phyloP scores from a whole-genome alignment of 371 early-diverging fungal species.

The Mucor saturninus region DNA sequence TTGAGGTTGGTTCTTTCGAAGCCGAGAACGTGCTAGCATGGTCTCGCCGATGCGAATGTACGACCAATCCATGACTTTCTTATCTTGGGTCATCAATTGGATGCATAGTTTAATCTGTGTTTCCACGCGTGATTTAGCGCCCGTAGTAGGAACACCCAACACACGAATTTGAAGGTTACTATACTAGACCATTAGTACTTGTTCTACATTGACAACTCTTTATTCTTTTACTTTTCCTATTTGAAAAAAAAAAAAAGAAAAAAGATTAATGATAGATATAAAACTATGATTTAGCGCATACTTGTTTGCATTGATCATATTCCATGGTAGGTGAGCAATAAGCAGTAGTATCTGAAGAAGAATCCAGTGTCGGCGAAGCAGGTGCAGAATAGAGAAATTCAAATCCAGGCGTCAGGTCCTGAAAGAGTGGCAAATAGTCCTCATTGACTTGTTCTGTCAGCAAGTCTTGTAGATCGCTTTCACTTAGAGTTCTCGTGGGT shows the following conservation, averaged over 20 bases:
- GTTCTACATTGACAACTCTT: not conserved
- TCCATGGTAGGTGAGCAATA: conserved; percentile 10
- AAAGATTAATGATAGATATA: not conserved
- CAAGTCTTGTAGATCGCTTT: conserved; percentile 8
- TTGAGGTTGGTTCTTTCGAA: conserved; percentile 17
- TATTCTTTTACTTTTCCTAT: conserved; percentile 5
- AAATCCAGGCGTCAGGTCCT: conserved; percentile 9
- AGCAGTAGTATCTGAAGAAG: not conserved
- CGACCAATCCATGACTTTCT: conserved; percentile 75
- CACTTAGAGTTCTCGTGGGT: conserved; percentile 4
- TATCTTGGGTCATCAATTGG: conserved; percentile 74
- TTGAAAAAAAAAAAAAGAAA: not conserved
- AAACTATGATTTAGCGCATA: not conserved
- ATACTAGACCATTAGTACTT: not conserved
- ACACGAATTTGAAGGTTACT: conserved; percentile 46
- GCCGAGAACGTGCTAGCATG: conserved; percentile 63
- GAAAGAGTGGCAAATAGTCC: conserved; percentile 8
- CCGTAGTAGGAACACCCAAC: conserved; percentile 72
- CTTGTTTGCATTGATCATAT: conserved; percentile 8
- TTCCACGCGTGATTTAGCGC: conserved; percentile 90
- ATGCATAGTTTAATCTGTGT: conserved; percentile 90
- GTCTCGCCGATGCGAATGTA: conserved; percentile 80
- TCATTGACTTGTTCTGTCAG: not conserved
- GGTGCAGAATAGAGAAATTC: conserved; percentile 4
- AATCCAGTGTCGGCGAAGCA: conserved; percentile 2